Base-by-base conservation (phyloP, 352 stramenopile species). In the Pythium brachiatum region DNA sequence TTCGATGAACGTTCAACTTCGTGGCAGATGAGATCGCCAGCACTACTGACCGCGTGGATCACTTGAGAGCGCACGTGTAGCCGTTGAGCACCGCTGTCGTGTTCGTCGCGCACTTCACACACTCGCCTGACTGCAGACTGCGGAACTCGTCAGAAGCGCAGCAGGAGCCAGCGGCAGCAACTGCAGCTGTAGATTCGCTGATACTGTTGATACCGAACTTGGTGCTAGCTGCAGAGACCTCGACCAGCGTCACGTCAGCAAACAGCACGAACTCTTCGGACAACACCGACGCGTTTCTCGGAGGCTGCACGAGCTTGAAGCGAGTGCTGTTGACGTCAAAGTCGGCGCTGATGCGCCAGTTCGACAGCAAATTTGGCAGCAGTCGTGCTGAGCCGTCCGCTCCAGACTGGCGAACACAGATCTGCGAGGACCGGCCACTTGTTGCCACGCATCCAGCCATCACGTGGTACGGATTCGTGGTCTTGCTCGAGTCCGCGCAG, bases 181-280 rank as follows among this genome's bases (percentile, higher is more conserved):
- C 31, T 3, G 43, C 26, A 16, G 18, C 25, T 6, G 18, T 47
- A 7, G 18, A 25, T 47, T 47, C n/a, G 18, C 39, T 4, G 39
- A 41, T n/a, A 20, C 34, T 13, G 4, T 11, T 41, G 11, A 15
- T n/a, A 0, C 20, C 32, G 7, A 23, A 20, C 31, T 27, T 39
- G 18, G 29, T 9, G 26, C 29, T 54, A 8, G 38, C 53, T 13
- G 7, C 13, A 0, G 55, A 21, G 6, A 60, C 54, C 8, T 44
- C 39, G 16, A 62, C 55, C 21, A 62, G 55, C 9, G 55, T 62
- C 29, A 62, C 43, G 43, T 62, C 55, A 3, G 55, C 43, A 47
- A 62, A 62, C 18, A 62, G 55, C 26, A 47, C 52, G 18, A 53
- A 46, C 41, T 53, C 55, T 12, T 34, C 41, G 7, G n/a, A 43